phyloP scores from a whole-genome alignment of 306 rosid genomes.

The Gastrolobium villosum region DNA sequence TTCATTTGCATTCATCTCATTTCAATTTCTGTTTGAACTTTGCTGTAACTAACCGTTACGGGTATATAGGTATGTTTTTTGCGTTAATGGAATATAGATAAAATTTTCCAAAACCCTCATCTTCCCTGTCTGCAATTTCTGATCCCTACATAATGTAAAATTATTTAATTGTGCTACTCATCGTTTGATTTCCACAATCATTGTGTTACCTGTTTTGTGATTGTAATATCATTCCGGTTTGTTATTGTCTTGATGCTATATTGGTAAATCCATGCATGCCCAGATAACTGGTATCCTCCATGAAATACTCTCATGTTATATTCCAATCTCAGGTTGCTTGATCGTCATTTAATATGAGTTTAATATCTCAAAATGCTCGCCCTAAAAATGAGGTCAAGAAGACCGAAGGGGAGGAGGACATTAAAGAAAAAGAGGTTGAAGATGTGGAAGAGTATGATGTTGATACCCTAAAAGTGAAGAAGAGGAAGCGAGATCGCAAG shows the following conservation, averaged over 20 bases:
- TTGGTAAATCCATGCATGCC: too few species aligned
- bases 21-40: too few species aligned
- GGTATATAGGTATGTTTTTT: too few species aligned
- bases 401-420: constrained; percentile 52
- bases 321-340: neutral
- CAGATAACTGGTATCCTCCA: neutral
- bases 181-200: neutral
- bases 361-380: constrained; percentile 73
- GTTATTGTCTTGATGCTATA: neutral
- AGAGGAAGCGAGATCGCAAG: constrained; percentile 68
- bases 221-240: neutral
- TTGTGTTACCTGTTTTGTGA: neutral
- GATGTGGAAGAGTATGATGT: constrained; percentile 43
- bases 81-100: too few species aligned
- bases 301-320: neutral
- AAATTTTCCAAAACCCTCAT: too few species aligned
- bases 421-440: constrained; percentile 43
- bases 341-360: constrained; percentile 65
- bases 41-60: too few species aligned
- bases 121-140: too few species aligned
- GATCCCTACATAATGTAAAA: too few species aligned
- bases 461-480: constrained; percentile 55
- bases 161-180: neutral
- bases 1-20: too few species aligned
- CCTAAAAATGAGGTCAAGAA: constrained; percentile 49